phyloP scores from a whole-genome alignment of 2,329 filamentous ascomycete genomes.

The Aspergillus luchuensis region DNA sequence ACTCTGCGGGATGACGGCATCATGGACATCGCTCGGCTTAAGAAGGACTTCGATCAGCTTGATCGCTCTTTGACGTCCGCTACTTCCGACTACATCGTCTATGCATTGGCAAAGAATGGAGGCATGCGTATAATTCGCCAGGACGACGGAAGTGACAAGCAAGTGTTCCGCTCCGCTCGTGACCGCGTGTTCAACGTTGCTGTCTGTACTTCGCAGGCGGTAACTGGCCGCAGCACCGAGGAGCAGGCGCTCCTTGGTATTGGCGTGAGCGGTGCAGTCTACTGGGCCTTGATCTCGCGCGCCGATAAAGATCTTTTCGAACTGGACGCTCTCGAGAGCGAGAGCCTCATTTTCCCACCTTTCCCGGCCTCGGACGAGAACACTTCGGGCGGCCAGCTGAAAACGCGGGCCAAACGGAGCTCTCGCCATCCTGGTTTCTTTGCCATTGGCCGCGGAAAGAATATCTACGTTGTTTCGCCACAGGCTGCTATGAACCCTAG shows the following conservation, averaged over 20 bases:
- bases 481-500: slow-evolving; percentile 53
- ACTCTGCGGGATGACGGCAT: slow-evolving; percentile 75
- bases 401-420: slow-evolving; percentile 90
- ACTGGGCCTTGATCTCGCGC: slow-evolving; percentile 83
- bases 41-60: slow-evolving; percentile 97
- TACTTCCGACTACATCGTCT: slow-evolving; percentile 87
- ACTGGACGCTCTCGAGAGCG: slow-evolving; percentile 75
- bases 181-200: slow-evolving; percentile 95
- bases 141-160: slow-evolving; percentile 86
- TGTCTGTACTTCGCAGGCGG: slow-evolving; percentile 66
- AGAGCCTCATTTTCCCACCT: slow-evolving; percentile 86
- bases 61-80: slow-evolving; percentile 91
- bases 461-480: slow-evolving; percentile 82
- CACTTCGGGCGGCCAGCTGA: slow-evolving; percentile 85
- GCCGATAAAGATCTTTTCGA: slow-evolving; percentile 77
- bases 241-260: slow-evolving; percentile 87
- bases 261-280: slow-evolving; percentile 92
- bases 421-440: slow-evolving; percentile 90
- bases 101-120: slow-evolving; percentile 89
- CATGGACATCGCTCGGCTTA: slow-evolving; percentile 89
- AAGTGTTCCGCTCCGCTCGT: slow-evolving; percentile 85
- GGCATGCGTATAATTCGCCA: slow-evolving; percentile 92
- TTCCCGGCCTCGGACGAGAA: slow-evolving; percentile 85
- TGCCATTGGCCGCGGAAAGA: slow-evolving; percentile 91
- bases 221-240: slow-evolving; percentile 55